Evolutionary conservation across 2,329 filamentous ascomycete genomes (phyloP).

Genomic region (Lachnellula hyalina): DNA sequence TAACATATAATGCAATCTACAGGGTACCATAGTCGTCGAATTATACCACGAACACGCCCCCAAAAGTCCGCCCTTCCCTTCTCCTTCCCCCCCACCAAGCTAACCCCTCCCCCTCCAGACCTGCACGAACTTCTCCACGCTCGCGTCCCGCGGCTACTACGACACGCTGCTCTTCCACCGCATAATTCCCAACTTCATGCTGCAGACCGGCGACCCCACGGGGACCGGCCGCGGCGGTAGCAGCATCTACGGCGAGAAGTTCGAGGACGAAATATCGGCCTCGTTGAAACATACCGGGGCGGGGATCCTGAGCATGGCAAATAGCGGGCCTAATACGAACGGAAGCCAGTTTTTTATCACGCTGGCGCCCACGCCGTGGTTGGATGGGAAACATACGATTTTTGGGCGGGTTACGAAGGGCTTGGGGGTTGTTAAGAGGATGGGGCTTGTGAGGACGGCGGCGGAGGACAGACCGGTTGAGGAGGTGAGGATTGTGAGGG

Average conservation of each 20-base stretch:
- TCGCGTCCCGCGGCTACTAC: conserved; percentile 82
- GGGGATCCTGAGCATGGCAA: conserved; percentile 94
- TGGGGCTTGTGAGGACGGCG: conserved; percentile 83
- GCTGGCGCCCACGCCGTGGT: conserved; percentile 87
- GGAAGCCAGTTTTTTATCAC: conserved; percentile 96
- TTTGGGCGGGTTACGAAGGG: conserved; percentile 87
- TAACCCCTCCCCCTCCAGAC: conserved; percentile 42
- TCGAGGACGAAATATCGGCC: conserved; percentile 82
- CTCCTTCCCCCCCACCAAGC: neutral
- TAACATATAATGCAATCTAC: conserved; percentile 1
- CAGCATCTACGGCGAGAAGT: conserved; percentile 89
- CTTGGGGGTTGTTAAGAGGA: conserved; percentile 75
- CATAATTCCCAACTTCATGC: conserved; percentile 94
- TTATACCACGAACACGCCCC: conserved; percentile 88
- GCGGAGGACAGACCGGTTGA: conserved; percentile 74
- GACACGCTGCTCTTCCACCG: conserved; percentile 83
- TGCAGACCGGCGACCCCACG: conserved; percentile 90
- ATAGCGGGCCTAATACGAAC: conserved; percentile 87
- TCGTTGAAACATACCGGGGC: conserved; percentile 86
- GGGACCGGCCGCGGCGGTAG: conserved; percentile 85
- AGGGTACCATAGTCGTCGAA: conserved; percentile 83
- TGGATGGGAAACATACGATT: conserved; percentile 96
- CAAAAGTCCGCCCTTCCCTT: conserved; percentile 46
- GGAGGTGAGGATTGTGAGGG: conserved; percentile 73
- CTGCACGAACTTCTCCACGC: conserved; percentile 80